Evolutionary conservation across 2,329 filamentous ascomycete genomes (phyloP).

Genomic region (Diaporthe sp.): DNA sequence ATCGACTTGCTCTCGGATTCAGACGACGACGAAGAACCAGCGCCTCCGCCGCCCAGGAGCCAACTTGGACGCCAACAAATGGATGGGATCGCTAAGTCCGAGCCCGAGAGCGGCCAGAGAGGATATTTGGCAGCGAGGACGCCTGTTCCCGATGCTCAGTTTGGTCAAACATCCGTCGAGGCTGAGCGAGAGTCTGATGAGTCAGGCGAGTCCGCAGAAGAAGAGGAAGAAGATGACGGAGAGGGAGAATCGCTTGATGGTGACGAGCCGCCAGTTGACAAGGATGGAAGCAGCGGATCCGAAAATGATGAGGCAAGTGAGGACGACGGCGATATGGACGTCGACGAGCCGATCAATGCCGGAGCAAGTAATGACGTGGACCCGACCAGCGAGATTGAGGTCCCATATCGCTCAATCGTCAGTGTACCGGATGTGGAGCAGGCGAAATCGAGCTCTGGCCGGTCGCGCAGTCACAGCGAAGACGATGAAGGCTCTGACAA

Average conservation of each 20-base stretch:
- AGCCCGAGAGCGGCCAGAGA: neutral
- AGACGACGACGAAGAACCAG: slow-evolving; percentile 51
- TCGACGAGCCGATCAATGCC: slow-evolving; percentile 33
- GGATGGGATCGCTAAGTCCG: slow-evolving; percentile 15
- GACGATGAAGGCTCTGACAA: neutral
- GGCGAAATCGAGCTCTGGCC: neutral
- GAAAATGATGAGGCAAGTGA: slow-evolving; percentile 12
- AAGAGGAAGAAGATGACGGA: slow-evolving; percentile 4
- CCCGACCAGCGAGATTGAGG: neutral
- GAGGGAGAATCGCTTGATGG: neutral
- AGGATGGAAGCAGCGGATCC: slow-evolving; percentile 11
- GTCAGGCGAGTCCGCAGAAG: neutral
- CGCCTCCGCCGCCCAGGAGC: slow-evolving; percentile 8
- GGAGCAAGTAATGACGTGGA: slow-evolving; percentile 13
- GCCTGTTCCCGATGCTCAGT: neutral
- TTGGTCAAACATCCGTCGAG: neutral
- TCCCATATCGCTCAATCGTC: neutral
- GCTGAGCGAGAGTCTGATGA: neutral
- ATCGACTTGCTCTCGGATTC: slow-evolving; percentile 63
- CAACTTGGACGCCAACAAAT: slow-evolving; percentile 16
- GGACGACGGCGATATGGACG: slow-evolving; percentile 33
- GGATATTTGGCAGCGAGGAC: neutral
- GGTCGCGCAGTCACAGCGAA: neutral
- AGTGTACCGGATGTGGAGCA: slow-evolving; percentile 33
- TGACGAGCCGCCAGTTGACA: neutral